Base-by-base conservation (phyloP, 768 basidiomycete species). In the Punctularia strigosozonata region DNA sequence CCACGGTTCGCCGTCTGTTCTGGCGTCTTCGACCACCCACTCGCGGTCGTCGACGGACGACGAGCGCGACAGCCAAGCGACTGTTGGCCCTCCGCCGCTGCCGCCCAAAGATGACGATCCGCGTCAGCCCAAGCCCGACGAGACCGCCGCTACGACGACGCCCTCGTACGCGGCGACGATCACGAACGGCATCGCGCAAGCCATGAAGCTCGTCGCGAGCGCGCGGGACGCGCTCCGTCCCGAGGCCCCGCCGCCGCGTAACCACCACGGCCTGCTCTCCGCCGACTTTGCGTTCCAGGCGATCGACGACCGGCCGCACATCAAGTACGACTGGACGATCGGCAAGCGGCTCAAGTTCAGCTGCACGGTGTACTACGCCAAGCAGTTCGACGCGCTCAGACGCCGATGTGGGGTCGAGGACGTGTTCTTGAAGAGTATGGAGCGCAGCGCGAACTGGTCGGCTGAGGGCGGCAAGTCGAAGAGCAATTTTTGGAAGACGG, bases 391-490 rank as follows among this genome's bases (percentile, higher is more conserved):
- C 50, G 50, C 59, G 19, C 59, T 88, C 17, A 57, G 85, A 31
- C 60, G 63, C 46, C 57, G 77, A 44, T 88, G 83, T 51, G 82
- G 77, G 3, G 65, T 87, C 34, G 76, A 79, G 61, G 69, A 66
- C 35, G 54, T 58, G 1, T 77, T 79, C 46, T 43, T 81, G 40
- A 66, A 67, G 54, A 85, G 80, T 50, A 52, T 88, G 45, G 62
- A 65, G 18, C 55, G 60, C 36, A 75, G 77, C 44, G 60, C 65
- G 30, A 75, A 72, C 40, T 90, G 85, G 84, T 61, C 66, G 10
- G 83, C 84, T 0, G 75, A 76, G 40, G 80, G 86, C 1, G 86
- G 86, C 4, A 90, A 88, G 69, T 84, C 81, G 56, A 72, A 68
- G 50, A 75, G 75, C 2, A 77, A 79, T 45, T 90, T 88, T 51